Evolutionary conservation across 2,329 filamentous ascomycete genomes (phyloP).

Genomic region (Xylariaceae sp.): DNA sequence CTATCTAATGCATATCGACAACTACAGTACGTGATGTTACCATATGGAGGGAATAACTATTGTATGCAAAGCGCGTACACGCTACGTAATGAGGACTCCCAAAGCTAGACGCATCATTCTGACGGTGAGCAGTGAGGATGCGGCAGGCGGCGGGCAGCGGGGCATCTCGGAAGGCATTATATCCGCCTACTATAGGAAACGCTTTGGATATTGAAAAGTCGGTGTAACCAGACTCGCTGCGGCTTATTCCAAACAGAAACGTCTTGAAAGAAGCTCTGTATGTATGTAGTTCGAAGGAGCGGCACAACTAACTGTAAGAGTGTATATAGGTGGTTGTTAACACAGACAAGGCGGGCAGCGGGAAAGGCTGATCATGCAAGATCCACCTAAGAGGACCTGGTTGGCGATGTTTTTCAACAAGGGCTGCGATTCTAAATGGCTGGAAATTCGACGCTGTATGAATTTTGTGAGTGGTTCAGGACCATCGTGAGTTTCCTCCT

Average conservation of each 20-base stretch:
- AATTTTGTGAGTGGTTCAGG: constrained; percentile 31
- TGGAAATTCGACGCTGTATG: constrained; percentile 24
- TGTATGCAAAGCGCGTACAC: constrained; percentile 23
- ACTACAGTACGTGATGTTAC: constrained; percentile 19
- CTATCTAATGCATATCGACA: constrained; percentile 19
- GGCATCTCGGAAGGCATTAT: constrained; percentile 15
- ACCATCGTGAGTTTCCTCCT: constrained; percentile 19
- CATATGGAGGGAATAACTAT: constrained; percentile 16
- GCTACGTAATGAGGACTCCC: too few relatives aligned
- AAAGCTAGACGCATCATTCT: constrained; percentile 27
- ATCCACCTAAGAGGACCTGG: constrained; percentile 5
- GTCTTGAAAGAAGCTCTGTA: constrained; percentile 5
- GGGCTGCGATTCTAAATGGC: constrained; percentile 19
- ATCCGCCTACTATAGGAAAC: constrained; percentile 19
- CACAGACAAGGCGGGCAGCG: constrained; percentile 20
- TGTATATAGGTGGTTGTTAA: constrained; percentile 8
- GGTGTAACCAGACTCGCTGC: constrained; percentile 26
- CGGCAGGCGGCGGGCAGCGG: too few relatives aligned
- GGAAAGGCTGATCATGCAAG: constrained; percentile 13
- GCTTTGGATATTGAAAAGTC: constrained; percentile 25
- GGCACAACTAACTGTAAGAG: constrained; percentile 19
- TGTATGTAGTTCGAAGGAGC: not conserved
- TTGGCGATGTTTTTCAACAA: constrained; percentile 4
- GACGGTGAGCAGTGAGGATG: constrained; percentile 21
- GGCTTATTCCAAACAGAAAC: constrained; percentile 22